phyloP scores from a whole-genome alignment of 805 yeast genomes.

The Cyberlindnera bimundalis region DNA sequence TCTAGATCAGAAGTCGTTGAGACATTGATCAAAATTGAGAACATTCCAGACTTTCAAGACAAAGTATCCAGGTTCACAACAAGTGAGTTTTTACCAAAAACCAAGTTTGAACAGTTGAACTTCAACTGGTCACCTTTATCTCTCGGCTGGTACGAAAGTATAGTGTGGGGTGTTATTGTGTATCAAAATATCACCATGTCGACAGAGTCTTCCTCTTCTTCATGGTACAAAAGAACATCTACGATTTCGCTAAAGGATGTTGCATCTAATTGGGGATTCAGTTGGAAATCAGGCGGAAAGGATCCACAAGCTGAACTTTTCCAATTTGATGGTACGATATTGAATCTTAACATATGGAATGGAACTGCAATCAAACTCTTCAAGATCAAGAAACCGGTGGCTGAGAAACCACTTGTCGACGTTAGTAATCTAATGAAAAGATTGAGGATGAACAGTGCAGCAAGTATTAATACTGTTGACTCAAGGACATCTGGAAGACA shows the following conservation, averaged over 20 bases:
- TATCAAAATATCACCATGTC: conserved; percentile 26
- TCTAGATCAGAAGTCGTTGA: conserved; percentile 28
- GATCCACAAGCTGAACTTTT: conserved; percentile 10
- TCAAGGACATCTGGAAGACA: conserved; percentile 17
- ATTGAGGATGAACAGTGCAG: conserved; percentile 32
- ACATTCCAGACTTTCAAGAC: conserved; percentile 30
- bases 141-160: conserved; percentile 72
- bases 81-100: conserved; percentile 42
- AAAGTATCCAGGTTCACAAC: conserved; percentile 26
- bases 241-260: conserved; percentile 29
- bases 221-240: conserved; percentile 28
- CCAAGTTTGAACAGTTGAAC: conserved; percentile 43
- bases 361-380: conserved; percentile 21
- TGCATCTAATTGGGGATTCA: conserved; percentile 38
- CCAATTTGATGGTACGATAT: conserved; percentile 20
- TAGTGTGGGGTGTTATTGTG: conserved; percentile 60
- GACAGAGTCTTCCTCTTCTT: conserved; percentile 13
- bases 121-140: conserved; percentile 63
- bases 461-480: conserved; percentile 23
- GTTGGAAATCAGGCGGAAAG: conserved; percentile 20
- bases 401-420: conserved; percentile 40
- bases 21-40: conserved; percentile 40
- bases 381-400: conserved; percentile 37
- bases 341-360: conserved; percentile 23
- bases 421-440: conserved; percentile 38